Evolutionary conservation across 73 alveolate genomes (phyloP), one percentile per base, ranked within the genome.

Genomic region (Breviolum minutum): DNA sequence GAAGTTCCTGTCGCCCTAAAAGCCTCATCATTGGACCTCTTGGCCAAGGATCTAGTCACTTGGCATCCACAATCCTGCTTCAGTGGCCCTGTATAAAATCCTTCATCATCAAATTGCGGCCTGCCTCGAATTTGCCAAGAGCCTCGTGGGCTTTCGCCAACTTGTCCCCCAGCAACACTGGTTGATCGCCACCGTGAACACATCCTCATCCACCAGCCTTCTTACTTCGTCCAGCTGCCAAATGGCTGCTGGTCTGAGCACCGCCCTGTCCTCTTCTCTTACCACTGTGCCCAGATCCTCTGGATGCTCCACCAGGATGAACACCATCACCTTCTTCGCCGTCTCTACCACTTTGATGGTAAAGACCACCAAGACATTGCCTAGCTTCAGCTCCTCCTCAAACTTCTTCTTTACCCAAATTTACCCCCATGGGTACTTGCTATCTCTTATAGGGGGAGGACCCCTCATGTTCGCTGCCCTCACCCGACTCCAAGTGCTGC

Each of bases 281-380:
- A 63, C 32, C 14, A 69, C 73, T 71, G 14, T 12, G 8, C 95
- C 95, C 24, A 87, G 61, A n/a, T 87, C 95, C n/a, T 87, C 95
- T 2, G 82, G 95, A 27, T 87, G 95, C 66, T 87, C 95, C 81
- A 77, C 10, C 27, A 77, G 32, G 2, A 77, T 10, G 63, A 77
- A 11, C 8, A 11, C 54, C 64, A 0, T 32, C 68, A 5, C 5
- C 0, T 30, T 63, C 6, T 0, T 16, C 22, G 95, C 48, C 7
- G 1, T 0, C 24, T 63, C 30, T 1, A 10, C 24, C 22, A 86
- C 95, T 0, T 20, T 29, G 0, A 84, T 8, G 26, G 93, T 14
- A 5, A 54, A 84, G 2, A 1, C n/a, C 6, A n/a, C 77, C 32
- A 61, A 3, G 22, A 16, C 8, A 1, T 30, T 10, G 77, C 93